A percentile compares a stretch with the other conserved stretches of the same genome.
Conservation (phyloP, 352 stramenopile genomes). For the Phytophthora nicotianae region DNA sequence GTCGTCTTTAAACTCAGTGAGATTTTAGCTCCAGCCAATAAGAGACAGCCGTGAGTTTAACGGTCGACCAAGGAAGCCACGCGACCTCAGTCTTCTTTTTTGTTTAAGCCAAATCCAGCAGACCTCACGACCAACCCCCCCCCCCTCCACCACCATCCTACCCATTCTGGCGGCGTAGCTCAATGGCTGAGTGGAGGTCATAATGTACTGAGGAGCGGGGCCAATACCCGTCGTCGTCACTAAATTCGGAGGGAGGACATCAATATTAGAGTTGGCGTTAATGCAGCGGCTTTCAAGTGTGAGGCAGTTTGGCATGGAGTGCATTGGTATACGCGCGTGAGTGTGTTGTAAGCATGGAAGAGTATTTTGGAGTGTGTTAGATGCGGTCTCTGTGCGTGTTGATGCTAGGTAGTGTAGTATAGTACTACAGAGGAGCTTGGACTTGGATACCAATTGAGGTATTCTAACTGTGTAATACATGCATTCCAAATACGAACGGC, state of each 20-base stretch:
- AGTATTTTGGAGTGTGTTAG: no score
- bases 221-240: background rate
- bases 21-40: background rate
- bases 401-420: no score
- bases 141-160: background rate
- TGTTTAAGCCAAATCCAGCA: no score
- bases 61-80: background rate
- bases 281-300: no score
- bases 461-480: background rate
- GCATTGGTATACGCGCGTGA: no score
- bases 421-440: no score
- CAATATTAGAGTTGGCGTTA: no score
- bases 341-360: no score
- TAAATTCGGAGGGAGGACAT: background rate
- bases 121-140: no score
- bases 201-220: background rate
- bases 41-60: background rate
- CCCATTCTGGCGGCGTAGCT: background rate
- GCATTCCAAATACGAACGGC: background rate
- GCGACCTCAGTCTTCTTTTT: background rate
- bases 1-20: background rate
- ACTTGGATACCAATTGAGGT: background rate
- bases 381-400: no score
- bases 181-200: no score
- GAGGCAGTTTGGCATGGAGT: no score